Conservation (phyloP, 306 rosid species). For the Gastrolobium villosum region DNA sequence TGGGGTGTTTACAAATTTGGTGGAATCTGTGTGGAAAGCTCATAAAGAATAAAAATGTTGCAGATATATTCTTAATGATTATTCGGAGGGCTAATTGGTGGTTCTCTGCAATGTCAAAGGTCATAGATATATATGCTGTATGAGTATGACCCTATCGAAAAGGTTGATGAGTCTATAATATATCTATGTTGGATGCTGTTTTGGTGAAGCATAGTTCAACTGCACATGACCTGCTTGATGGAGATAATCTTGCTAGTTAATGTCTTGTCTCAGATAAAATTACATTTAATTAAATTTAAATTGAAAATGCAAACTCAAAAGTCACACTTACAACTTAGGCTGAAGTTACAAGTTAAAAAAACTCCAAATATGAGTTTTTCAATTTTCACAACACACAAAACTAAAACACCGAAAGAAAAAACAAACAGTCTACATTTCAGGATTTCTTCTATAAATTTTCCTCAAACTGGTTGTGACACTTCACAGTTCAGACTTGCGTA, state of each 20-base stretch:
- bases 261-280: constrained; percentile 64
- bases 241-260: constrained; percentile 64
- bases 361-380: too few species aligned
- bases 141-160: constrained; percentile 86
- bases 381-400: too few species aligned
- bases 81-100: constrained; percentile 83
- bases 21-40: constrained; percentile 91
- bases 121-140: constrained; percentile 98
- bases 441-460: too few species aligned
- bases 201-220: constrained; percentile 83
- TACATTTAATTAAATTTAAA: too few species aligned
- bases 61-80: constrained; percentile 74
- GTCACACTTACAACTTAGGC: too few species aligned
- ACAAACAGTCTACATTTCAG: too few species aligned
- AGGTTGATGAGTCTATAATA: constrained; percentile 85
- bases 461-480: too few species aligned
- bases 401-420: too few species aligned
- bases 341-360: too few species aligned
- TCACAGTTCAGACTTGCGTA: too few species aligned
- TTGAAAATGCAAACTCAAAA: too few species aligned
- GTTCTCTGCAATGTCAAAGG: constrained; percentile 97
- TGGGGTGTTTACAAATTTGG: constrained; percentile 99
- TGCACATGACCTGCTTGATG: constrained; percentile 86
- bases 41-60: constrained; percentile 91
- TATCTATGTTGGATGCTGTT: constrained; percentile 80